Evolutionary conservation across 169 alveolate species (phyloP), one percentile per base, ranked within the genome.

Genomic region (Plasmodium gonderi): DNA sequence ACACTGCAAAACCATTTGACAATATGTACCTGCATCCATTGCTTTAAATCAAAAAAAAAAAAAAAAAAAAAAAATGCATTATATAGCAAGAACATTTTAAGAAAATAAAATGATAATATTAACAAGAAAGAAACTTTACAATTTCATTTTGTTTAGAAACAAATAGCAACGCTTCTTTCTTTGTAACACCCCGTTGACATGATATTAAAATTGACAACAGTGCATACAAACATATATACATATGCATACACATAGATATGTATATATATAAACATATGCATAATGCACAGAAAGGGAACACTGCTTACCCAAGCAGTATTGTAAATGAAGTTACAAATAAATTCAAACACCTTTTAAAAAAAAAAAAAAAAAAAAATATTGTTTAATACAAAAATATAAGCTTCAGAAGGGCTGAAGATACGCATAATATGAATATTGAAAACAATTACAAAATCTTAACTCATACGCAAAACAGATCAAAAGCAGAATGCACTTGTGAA

Each of bases 401-500:
- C 31, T 42, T 3, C 3, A 26, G n/a, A 78, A 51, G 38, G 76
- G 38, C 65, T 4, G 31, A 78, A 20, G 87, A 26, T 29, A 36
- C 49, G 47, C 12, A 78, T 78, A 78, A 78, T 64, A 78, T 47
- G 47, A 12, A 29, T 26, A 26, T 78, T 64, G 54, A 31, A 78
- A 78, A 17, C 23, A 67, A 33, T 17, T 9, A 78, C 49, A 51
- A 45, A 26, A 40, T 14, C 14, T 4, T 26, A 51, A 29, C 36
- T n/a, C 51, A 40, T 31, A 42, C 69, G 42, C 38, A 49, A 78
- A 78, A 78, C 38, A n/a, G 64, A 78, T 54, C 47, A 29, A 78
- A 51, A 31, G 64, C 36, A 31, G 20, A 49, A n/a, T n/a, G 76
- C 40, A 36, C 49, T n/a, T 75, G 23, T 23, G 45, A 78, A 42